A percentile compares a stretch with the other conserved stretches of the same genome.
Conservation (phyloP, 176 grass and related monocot genomes). For the Pontederia paniculata region DNA sequence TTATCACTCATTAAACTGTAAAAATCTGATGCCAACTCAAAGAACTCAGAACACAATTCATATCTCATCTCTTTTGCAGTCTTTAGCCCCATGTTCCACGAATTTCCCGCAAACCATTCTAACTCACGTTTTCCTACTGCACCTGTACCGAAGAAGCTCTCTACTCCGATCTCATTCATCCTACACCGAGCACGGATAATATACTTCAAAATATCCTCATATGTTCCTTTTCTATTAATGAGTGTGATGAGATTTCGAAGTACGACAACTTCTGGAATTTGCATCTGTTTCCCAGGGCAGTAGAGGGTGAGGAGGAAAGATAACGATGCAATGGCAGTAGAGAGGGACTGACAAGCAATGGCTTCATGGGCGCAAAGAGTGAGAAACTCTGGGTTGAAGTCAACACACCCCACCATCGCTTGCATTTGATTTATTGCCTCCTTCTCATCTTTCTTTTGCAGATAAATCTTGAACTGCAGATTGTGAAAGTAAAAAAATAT, state of each 20-base stretch:
- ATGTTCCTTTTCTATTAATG: conserved; percentile 37
- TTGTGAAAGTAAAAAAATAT: conserved; percentile 30
- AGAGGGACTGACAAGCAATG: conserved; percentile 40
- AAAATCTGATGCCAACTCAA: conserved; percentile 62
- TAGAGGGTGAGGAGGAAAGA: conserved; percentile 59
- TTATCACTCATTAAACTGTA: conserved; percentile 29
- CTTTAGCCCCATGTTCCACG: conserved; percentile 62
- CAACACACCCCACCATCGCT: conserved; percentile 55
- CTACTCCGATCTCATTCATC: conserved; percentile 49
- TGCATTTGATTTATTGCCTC: conserved; percentile 66
- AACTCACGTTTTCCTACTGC: conserved; percentile 47
- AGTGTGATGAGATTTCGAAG: conserved; percentile 70
- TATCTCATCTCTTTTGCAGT: conserved; percentile 40
- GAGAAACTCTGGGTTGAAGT: conserved; percentile 73
- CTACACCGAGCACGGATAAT: conserved; percentile 40
- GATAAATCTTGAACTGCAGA: conserved; percentile 67
- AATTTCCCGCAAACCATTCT: conserved; percentile 65
- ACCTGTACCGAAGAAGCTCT: conserved; percentile 59
- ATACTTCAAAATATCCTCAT: conserved; percentile 78
- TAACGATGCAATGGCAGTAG: conserved; percentile 52
- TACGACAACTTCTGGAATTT: conserved; percentile 57
- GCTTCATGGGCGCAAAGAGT: conserved; percentile 69
- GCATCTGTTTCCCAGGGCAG: conserved; percentile 53
- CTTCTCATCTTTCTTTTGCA: conserved; percentile 58
- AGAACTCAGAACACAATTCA: conserved; percentile 53